Conservation (phyloP, 768 basidiomycete species). For the Suillus weaverae region DNA sequence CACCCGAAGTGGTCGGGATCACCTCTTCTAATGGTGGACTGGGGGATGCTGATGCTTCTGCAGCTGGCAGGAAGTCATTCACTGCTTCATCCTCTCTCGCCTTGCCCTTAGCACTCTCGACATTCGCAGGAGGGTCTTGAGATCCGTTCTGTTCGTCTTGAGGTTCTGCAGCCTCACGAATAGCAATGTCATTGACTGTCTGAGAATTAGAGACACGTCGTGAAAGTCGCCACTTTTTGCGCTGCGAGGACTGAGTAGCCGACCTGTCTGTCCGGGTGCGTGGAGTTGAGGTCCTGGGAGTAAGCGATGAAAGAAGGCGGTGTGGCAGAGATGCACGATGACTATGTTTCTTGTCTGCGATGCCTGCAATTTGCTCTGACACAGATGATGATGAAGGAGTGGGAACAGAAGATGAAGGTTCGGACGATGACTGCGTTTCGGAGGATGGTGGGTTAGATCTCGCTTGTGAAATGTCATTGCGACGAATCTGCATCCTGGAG, state of each 20-base stretch:
- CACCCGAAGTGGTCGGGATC: constrained; percentile 3
- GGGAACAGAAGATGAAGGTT: background rate
- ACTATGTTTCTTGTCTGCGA: constrained; percentile 9
- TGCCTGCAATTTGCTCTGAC: background rate
- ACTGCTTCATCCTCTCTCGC: constrained; percentile 20
- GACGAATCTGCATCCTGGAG: constrained; percentile 22
- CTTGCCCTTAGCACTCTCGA: constrained; percentile 34
- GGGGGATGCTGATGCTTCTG: background rate
- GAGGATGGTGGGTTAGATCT: constrained; percentile 11
- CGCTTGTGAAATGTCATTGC: constrained; percentile 12
- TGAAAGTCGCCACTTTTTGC: constrained; percentile 32
- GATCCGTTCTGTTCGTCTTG: constrained; percentile 29
- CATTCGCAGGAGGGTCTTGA: constrained; percentile 26
- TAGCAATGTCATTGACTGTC: constrained; percentile 13
- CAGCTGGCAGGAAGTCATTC: background rate
- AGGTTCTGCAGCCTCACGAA: constrained; percentile 20
- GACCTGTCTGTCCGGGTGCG: constrained; percentile 15
- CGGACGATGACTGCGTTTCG: constrained; percentile 10
- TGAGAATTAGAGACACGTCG: constrained; percentile 35
- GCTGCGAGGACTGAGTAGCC: constrained; percentile 7
- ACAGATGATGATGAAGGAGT: constrained; percentile 2
- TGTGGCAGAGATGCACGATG: constrained; percentile 31
- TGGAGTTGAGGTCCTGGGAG: constrained; percentile 11
- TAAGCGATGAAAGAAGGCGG: constrained; percentile 35
- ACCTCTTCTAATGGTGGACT: constrained; percentile 5